These are phyloP conservation scores for Ogataea wickerhamii DNA, from an alignment of 805 yeast species.

Conservation along the genomic window DNA sequence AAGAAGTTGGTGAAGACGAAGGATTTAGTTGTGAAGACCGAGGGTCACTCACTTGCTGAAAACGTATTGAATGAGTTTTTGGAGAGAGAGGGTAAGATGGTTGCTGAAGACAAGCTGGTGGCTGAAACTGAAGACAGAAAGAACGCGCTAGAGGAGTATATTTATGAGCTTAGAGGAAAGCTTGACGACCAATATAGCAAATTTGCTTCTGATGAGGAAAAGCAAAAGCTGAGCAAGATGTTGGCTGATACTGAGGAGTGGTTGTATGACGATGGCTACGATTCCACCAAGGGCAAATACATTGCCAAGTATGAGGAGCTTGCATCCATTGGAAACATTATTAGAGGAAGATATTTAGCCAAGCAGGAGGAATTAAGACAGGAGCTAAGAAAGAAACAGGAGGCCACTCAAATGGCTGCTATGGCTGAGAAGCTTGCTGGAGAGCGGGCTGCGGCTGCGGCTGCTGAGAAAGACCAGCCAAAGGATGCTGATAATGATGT, in stretches of 20 bases:
- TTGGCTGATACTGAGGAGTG: constrained; percentile 91
- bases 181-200: constrained; percentile 85
- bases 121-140: constrained; percentile 98
- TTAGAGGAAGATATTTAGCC: constrained; percentile 90
- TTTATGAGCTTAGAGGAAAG: constrained; percentile 95
- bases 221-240: constrained; percentile 67
- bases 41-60: constrained; percentile 60
- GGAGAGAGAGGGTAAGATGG: constrained; percentile 83
- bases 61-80: constrained; percentile 54
- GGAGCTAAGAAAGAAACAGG: constrained; percentile 80
- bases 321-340: constrained; percentile 89
- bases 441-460: constrained; percentile 52
- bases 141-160: constrained; percentile 97
- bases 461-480: constrained; percentile 28
- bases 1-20: constrained; percentile 92
- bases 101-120: constrained; percentile 89
- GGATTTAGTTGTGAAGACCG: constrained; percentile 59
- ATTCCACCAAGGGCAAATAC: constrained; percentile 92
- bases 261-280: constrained; percentile 97
- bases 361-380: constrained; percentile 95
- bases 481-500: constrained; percentile 37
- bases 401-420: constrained; percentile 78
- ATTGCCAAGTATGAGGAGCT: constrained; percentile 97
- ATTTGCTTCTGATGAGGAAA: constrained; percentile 90
- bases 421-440: constrained; percentile 84